Evolutionary conservation across 208 protist genomes (phyloP).

Genomic region (Tritrichomonas foetus): DNA sequence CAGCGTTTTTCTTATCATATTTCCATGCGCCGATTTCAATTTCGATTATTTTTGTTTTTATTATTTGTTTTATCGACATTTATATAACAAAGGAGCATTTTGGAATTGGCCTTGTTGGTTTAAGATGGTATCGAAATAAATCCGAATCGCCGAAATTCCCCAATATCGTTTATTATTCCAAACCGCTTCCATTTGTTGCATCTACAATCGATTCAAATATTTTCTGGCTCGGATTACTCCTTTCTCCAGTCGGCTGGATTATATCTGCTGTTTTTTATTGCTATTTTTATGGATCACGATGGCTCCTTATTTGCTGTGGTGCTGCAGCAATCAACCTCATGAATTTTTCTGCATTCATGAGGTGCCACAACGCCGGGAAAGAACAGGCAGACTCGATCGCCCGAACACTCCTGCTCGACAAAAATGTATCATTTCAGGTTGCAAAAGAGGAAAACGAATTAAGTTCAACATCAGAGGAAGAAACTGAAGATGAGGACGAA

Average conservation of each 20-base stretch:
- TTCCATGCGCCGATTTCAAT: too few relatives aligned
- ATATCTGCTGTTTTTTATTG: neutral
- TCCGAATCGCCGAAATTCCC: neutral
- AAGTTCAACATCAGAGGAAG: too few relatives aligned
- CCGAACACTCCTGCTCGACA: neutral
- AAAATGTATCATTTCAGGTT: neutral
- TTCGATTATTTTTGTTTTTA: too few relatives aligned
- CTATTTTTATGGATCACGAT: neutral
- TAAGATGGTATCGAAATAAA: neutral
- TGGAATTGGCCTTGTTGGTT: neutral
- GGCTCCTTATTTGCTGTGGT: neutral
- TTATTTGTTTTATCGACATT: neutral
- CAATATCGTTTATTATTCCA: neutral
- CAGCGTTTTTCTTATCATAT: too few relatives aligned
- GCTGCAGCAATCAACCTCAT: neutral
- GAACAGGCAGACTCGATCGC: neutral
- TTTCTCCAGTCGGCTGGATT: neutral
- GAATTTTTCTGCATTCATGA: neutral
- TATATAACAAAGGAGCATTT: neutral
- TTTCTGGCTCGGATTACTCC: neutral
- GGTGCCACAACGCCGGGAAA: neutral
- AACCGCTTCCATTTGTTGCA: neutral
- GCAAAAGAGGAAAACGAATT: neutral
- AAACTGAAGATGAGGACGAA: too few relatives aligned
- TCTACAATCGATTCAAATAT: neutral